Percentiles rank a stretch among this genome's conserved stretches.
These are phyloP conservation scores for Boletellus emodensis DNA, from an alignment of 768 basidiomycete genomes.

Conservation along the genomic window DNA sequence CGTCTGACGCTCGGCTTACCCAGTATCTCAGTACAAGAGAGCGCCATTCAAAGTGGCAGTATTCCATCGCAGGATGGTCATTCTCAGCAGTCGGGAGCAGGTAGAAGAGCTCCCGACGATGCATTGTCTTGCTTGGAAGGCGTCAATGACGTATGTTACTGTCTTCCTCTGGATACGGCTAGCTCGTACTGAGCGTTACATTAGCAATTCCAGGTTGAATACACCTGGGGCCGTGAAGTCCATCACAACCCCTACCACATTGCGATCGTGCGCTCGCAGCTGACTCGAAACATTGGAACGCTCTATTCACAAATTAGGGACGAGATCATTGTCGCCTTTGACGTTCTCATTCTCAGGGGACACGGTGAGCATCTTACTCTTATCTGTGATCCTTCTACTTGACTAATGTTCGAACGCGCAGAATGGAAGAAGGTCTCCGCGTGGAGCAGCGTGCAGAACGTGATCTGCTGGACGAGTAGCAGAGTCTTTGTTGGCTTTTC, in stretches of 20 bases:
- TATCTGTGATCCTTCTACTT: not conserved
- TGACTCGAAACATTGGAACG: constrained; percentile 37
- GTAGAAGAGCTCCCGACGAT: constrained; percentile 41
- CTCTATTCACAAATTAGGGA: constrained; percentile 40
- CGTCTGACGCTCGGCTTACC: not conserved
- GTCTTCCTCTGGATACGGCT: not conserved
- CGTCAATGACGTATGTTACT: constrained; percentile 27
- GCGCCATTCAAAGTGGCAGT: constrained; percentile 31
- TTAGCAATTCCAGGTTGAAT: not conserved
- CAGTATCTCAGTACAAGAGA: constrained; percentile 19
- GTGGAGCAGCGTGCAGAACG: not conserved
- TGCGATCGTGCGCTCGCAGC: constrained; percentile 24
- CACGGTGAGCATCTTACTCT: constrained; percentile 10
- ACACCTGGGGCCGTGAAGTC: not conserved
- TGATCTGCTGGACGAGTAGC: constrained; percentile 9
- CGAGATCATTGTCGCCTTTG: constrained; percentile 41
- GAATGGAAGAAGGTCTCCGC: constrained; percentile 14
- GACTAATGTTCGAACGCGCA: not conserved
- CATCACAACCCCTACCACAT: constrained; percentile 30
- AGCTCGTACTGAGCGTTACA: not conserved
- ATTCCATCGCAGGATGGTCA: constrained; percentile 36
- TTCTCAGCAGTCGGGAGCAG: constrained; percentile 28
- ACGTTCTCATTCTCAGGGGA: constrained; percentile 27
- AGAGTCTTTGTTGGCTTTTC: constrained; percentile 15
- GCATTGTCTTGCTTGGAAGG: constrained; percentile 33